Base-by-base conservation (phyloP, 78 protist species). In the Protostelium mycophagum region DNA sequence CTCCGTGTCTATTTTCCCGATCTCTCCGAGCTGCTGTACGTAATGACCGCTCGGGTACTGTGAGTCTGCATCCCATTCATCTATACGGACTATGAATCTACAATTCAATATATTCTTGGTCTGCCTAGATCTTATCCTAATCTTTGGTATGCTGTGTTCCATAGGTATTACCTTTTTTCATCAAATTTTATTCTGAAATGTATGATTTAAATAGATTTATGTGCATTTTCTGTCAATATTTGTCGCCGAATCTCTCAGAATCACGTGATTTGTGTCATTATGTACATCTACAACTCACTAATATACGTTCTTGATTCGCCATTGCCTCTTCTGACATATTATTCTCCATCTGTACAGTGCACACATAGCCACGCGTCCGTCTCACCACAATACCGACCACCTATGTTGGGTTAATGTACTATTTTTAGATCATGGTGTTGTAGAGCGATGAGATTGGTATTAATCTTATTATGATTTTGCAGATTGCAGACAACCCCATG, bases 11-110 rank as follows among this genome's bases (percentile, higher is more conserved):
- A 86, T 23, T 1, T 63, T 86, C 28, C 95, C 95, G 38, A 88
- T 87, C 36, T 88, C 88, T 29, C 97, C 97, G 85, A 96, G 34
- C 16, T 35, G 38, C 1, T 38, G n/a, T 28, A 96, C 95, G 85
- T 39, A 88, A 86, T 96, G 97, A 5, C 97, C 97, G 1, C 51
- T 1, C 9, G 97, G 97, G 86, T 93, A 88, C 83, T 28, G 63
- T 25, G 88, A 51, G 38, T 83, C 28, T n/a, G 63, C 34, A 31
- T 87, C 88, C 97, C 97, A 96, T 10, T 84, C 38, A 89, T 96
- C 97, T 34, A 96, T 86, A 51, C 93, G 87, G 31, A 96, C 96
- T 0, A 90, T 29, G 1, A 96, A n/a, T 34, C 96, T 87, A 31
- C 86, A 39, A 37, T 91, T 93, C 9, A 86, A 39, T 16, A 92